Conservation (phyloP, 1,139 yeast genomes). For the Taphrina flavorubra region DNA sequence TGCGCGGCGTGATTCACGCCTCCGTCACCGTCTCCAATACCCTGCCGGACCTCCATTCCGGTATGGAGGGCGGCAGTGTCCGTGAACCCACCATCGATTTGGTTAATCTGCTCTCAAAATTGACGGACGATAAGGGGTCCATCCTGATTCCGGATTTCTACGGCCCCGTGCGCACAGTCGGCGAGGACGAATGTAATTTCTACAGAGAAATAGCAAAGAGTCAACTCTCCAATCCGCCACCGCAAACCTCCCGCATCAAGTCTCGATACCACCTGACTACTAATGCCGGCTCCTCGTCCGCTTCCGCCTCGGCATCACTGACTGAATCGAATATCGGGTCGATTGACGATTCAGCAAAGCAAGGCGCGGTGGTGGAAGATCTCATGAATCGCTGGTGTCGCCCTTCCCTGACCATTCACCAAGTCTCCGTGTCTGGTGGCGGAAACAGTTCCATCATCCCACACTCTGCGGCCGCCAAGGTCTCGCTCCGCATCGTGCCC, state of each 20-base stretch:
- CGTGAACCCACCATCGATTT: slow-evolving; percentile 90
- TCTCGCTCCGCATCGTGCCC: slow-evolving; percentile 88
- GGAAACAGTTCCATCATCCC: slow-evolving; percentile 90
- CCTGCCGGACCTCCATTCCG: slow-evolving; percentile 89
- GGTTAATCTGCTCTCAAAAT: slow-evolving; percentile 68
- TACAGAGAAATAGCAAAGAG: slow-evolving; percentile 62
- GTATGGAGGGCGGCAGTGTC: slow-evolving; percentile 92
- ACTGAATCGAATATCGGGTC: background rate
- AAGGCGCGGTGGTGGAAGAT: slow-evolving; percentile 52
- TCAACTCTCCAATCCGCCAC: slow-evolving; percentile 20
- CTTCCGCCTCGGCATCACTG: background rate
- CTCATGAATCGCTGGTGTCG: slow-evolving; percentile 86
- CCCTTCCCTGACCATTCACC: slow-evolving; percentile 90
- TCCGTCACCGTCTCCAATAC: slow-evolving; percentile 72
- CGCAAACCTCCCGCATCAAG: background rate
- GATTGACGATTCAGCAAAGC: slow-evolving; percentile 3
- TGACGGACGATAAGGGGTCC: slow-evolving; percentile 62
- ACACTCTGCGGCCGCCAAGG: slow-evolving; percentile 71
- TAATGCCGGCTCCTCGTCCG: background rate
- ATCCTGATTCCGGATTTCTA: slow-evolving; percentile 74
- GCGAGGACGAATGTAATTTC: slow-evolving; percentile 61
- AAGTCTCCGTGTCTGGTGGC: slow-evolving; percentile 86
- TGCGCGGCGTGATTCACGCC: slow-evolving; percentile 87
- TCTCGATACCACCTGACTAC: background rate
- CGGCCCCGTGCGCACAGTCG: slow-evolving; percentile 65